phyloP scores from a whole-genome alignment of 768 basidiomycete genomes.

The Lentinula sp. region DNA sequence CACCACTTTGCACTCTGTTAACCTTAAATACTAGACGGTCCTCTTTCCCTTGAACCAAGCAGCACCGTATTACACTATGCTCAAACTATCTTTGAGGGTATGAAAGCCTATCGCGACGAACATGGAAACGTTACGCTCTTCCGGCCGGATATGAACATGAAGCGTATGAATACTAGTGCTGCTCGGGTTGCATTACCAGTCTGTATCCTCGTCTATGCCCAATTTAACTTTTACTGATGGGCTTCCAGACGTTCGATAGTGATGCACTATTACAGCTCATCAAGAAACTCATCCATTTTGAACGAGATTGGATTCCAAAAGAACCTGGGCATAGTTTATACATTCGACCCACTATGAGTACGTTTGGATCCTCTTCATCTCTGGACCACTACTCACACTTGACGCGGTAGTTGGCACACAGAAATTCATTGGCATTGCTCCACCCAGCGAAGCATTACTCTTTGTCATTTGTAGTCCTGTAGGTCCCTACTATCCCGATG shows the following conservation, averaged over 20 bases:
- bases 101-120: conserved; percentile 85
- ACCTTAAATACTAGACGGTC: conserved; percentile 48
- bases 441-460: conserved; percentile 75
- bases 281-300: conserved; percentile 78
- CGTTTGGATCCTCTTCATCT: not conserved
- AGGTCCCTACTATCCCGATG: conserved; percentile 80
- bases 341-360: conserved; percentile 34
- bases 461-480: conserved; percentile 84
- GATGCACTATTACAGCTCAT: conserved; percentile 72
- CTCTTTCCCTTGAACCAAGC: conserved; percentile 70
- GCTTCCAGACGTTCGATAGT: conserved; percentile 65
- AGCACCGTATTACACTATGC: conserved; percentile 88
- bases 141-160: conserved; percentile 97
- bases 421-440: conserved; percentile 60
- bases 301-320: conserved; percentile 88
- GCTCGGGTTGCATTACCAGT: conserved; percentile 72
- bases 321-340: conserved; percentile 88
- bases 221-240: not conserved
- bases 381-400: not conserved
- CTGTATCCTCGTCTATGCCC: conserved; percentile 16
- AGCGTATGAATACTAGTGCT: conserved; percentile 87
- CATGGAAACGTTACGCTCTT: conserved; percentile 77
- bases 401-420: conserved; percentile 67
- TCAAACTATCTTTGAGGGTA: conserved; percentile 85
- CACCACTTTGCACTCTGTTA: conserved; percentile 4